Percentiles rank a stretch among this genome's conserved stretches.
Evolutionary conservation across 2,329 filamentous ascomycete genomes (phyloP).

Genomic region (Lasiodiplodia citricola): DNA sequence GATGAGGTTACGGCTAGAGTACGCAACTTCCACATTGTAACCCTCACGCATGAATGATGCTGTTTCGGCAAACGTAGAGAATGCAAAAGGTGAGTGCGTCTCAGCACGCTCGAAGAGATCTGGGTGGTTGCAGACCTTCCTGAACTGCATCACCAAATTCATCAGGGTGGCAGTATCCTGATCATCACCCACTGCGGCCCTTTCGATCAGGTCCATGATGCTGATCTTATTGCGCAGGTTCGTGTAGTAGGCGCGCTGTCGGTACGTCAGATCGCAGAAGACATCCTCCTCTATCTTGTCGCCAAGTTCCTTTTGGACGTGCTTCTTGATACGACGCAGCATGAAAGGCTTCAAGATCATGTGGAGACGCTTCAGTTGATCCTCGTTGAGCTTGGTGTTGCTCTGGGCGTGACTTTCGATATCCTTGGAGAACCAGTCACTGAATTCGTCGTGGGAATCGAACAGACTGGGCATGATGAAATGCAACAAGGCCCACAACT

Average conservation of each 20-base stretch:
- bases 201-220: conserved; percentile 98
- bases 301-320: conserved; percentile 97
- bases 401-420: conserved; percentile 98
- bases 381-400: conserved; percentile 99
- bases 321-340: conserved; percentile 99
- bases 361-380: conserved; percentile 93
- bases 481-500: conserved; percentile 95
- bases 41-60: conserved; percentile 94
- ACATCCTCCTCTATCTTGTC: conserved; percentile 98
- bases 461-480: conserved; percentile 99
- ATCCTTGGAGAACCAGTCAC: conserved; percentile 92
- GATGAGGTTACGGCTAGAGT: conserved; percentile 86
- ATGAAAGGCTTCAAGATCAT: conserved; percentile 99
- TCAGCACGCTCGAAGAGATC: conserved; percentile 96
- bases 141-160: conserved; percentile 99
- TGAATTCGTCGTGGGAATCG: conserved; percentile 90
- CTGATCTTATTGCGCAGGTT: conserved; percentile 96
- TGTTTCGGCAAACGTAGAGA: conserved; percentile 90
- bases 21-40: conserved; percentile 75
- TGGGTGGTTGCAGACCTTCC: conserved; percentile 98
- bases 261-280: conserved; percentile 95
- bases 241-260: conserved; percentile 90
- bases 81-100: conserved; percentile 82
- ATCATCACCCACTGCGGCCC: conserved; percentile 91
- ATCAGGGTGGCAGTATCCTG: conserved; percentile 94